Evolutionary conservation across 768 basidiomycete species (phyloP).

Genomic region (Mycena belliarum): DNA sequence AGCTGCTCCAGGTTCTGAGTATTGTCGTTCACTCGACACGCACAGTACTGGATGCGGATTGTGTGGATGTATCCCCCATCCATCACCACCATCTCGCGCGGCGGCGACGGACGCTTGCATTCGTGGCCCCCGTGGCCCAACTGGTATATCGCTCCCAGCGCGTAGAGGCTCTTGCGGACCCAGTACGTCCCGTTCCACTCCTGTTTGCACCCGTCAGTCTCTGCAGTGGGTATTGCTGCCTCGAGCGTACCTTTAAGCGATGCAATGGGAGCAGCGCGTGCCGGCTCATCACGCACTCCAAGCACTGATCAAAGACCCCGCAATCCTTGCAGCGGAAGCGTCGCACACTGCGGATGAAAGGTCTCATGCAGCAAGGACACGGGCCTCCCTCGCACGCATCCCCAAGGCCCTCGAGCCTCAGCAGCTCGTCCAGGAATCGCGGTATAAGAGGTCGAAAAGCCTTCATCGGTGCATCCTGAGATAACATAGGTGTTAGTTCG

Average conservation of each 20-base stretch:
- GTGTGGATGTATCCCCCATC: too few relatives aligned
- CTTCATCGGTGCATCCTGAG: constrained; percentile 3
- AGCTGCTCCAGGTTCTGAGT: too few relatives aligned
- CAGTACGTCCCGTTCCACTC: background rate
- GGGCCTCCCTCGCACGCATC: background rate
- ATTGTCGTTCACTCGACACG: too few relatives aligned
- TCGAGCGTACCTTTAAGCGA: background rate
- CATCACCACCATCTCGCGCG: too few relatives aligned
- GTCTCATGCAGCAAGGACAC: background rate
- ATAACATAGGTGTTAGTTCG: background rate
- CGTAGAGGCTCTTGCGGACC: background rate
- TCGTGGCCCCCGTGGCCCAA: too few relatives aligned
- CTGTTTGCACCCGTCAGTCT: too few relatives aligned
- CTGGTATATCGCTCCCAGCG: too few relatives aligned
- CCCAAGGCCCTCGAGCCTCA: background rate
- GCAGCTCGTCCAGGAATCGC: background rate
- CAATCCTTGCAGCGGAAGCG: background rate
- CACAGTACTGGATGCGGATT: too few relatives aligned
- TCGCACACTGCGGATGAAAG: background rate
- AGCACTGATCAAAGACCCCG: background rate
- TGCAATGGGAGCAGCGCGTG: background rate
- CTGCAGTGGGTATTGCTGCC: too few relatives aligned
- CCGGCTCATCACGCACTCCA: background rate
- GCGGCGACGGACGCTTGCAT: too few relatives aligned
- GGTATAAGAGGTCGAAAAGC: background rate